Conservation (phyloP, 2,329 filamentous ascomycete species). For the Fusarium sp. region DNA sequence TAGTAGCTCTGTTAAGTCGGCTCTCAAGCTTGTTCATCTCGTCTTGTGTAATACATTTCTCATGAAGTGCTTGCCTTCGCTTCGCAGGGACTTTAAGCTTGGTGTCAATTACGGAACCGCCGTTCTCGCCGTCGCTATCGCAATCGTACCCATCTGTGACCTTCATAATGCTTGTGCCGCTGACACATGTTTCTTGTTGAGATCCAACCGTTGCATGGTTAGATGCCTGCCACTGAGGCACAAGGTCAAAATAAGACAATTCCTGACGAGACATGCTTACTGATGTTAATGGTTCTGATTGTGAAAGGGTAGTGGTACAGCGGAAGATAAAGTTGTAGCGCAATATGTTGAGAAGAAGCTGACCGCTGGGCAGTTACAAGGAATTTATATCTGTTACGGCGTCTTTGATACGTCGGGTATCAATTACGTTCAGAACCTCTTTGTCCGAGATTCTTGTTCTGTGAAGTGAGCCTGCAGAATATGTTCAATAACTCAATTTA, state of each 20-base stretch:
- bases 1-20: accelerated
- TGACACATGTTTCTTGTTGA: too few relatives aligned
- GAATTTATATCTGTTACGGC: background rate
- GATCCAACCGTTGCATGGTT: accelerated
- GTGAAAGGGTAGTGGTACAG: accelerated
- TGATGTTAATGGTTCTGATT: accelerated
- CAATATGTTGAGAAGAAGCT: too few relatives aligned
- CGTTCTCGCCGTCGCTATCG: accelerated
- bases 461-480: accelerated
- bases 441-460: background rate
- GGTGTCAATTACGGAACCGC: accelerated
- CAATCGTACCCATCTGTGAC: accelerated
- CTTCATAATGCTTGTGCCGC: accelerated
- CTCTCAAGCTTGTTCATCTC: background rate
- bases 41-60: accelerated
- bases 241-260: background rate
- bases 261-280: background rate
- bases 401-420: background rate
- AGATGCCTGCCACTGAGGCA: background rate
- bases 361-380: accelerated
- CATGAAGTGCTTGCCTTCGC: background rate
- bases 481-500: background rate
- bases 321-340: accelerated
- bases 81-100: accelerated
- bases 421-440: too few relatives aligned